phyloP scores from a whole-genome alignment of 129 eudicot genomes.

The Pittosporum tobira region DNA sequence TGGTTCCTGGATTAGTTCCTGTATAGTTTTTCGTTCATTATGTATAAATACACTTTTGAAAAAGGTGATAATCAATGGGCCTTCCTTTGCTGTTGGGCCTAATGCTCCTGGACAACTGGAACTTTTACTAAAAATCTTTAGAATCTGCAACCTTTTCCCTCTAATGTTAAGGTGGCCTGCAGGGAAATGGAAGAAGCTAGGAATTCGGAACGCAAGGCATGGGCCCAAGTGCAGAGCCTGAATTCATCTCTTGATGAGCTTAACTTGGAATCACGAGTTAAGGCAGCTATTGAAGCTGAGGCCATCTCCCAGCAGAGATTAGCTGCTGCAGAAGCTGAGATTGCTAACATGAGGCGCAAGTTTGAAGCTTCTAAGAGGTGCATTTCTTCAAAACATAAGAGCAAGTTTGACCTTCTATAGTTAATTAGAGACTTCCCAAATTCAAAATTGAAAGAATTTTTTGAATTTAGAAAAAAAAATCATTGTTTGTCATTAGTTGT shows the following conservation, averaged over 20 bases:
- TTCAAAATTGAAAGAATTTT: no score
- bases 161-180: conserved; percentile 13
- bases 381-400: no score
- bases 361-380: conserved; percentile 66
- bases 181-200: conserved; percentile 80
- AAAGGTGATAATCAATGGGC: no score
- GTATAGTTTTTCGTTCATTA: no score
- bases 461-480: no score
- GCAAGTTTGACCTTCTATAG: background rate
- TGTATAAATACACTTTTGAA: no score
- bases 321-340: conserved; percentile 93
- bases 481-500: no score
- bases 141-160: background rate
- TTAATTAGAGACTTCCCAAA: no score
- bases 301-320: conserved; percentile 72
- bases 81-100: no score
- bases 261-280: conserved; percentile 72
- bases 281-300: conserved; percentile 85
- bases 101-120: no score
- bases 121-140: no score
- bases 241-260: conserved; percentile 69
- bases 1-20: background rate
- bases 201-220: conserved; percentile 63
- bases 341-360: conserved; percentile 74
- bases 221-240: conserved; percentile 81